Percentiles rank a stretch among this genome's conserved stretches.
phyloP scores from a whole-genome alignment of 495 filamentous ascomycete species.

The Astrothelium subdiscretum region DNA sequence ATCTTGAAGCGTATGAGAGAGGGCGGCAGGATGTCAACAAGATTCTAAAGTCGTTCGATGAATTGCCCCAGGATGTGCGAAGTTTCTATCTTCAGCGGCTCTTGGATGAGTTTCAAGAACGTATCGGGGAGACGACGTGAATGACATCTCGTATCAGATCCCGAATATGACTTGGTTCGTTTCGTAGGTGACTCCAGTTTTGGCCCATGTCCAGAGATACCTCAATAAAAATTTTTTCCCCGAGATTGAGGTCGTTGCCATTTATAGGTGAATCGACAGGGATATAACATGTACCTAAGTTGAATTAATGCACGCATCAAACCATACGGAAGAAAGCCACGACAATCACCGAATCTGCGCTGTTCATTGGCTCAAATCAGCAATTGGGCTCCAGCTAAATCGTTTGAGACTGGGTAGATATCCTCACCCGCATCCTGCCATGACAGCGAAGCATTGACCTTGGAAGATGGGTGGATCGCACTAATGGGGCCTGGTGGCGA shows the following conservation, averaged over 20 bases:
- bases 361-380: neutral
- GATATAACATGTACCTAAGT: neutral
- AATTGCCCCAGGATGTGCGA: conserved; percentile 51
- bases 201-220: too few relatives aligned
- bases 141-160: neutral
- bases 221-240: neutral
- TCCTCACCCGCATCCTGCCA: too few relatives aligned
- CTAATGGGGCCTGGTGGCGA: neutral
- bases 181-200: too few relatives aligned
- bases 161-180: neutral
- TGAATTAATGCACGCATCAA: neutral
- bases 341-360: neutral
- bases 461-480: neutral
- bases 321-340: neutral
- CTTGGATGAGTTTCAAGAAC: conserved; percentile 48
- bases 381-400: too few relatives aligned
- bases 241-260: neutral
- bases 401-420: too few relatives aligned
- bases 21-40: conserved; percentile 58
- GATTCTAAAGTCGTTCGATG: conserved; percentile 55
- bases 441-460: neutral
- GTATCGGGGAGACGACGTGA: neutral
- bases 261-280: neutral
- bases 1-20: conserved; percentile 74
- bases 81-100: conserved; percentile 68